These are phyloP conservation scores for Xylariaceae sp. DNA, from an alignment of 2,329 filamentous ascomycete species.

Conservation along the genomic window DNA sequence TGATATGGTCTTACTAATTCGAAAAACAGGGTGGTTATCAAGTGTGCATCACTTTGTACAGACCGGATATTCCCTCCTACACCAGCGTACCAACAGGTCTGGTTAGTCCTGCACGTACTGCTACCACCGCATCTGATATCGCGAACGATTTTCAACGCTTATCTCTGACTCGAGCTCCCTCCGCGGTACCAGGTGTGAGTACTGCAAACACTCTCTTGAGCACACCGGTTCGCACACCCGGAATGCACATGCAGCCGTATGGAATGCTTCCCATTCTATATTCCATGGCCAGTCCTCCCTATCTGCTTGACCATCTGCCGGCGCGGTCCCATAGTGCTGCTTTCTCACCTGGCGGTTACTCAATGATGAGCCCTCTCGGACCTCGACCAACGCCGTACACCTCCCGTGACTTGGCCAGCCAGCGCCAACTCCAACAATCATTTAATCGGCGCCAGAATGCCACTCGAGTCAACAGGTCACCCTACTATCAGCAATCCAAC, in stretches of 20 bases:
- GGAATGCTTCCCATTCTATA: slow-evolving; percentile 39
- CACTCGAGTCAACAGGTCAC: slow-evolving; percentile 43
- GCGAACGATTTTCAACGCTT: slow-evolving; percentile 27
- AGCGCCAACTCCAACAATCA: slow-evolving; percentile 33
- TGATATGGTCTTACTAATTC: slow-evolving; percentile 6
- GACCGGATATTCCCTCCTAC: slow-evolving; percentile 28
- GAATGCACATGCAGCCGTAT: slow-evolving; percentile 31
- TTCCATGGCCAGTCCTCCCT: slow-evolving; percentile 28
- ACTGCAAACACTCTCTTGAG: slow-evolving; percentile 23
- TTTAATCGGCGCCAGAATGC: slow-evolving; percentile 50
- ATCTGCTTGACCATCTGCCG: slow-evolving; percentile 35
- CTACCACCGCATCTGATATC: slow-evolving; percentile 23
- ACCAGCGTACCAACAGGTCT: slow-evolving; percentile 15
- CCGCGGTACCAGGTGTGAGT: slow-evolving; percentile 18
- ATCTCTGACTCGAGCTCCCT: slow-evolving; percentile 26
- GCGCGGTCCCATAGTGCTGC: slow-evolving; percentile 28
- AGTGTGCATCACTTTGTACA: slow-evolving; percentile 28
- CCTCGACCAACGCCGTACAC: slow-evolving; percentile 22
- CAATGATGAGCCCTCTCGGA: slow-evolving; percentile 25
- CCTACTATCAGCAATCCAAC: slow-evolving; percentile 46
- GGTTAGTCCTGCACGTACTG: slow-evolving; percentile 21
- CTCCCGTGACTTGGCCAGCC: slow-evolving; percentile 39
- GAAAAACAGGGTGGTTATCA: slow-evolving; percentile 25
- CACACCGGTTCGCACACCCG: slow-evolving; percentile 23
- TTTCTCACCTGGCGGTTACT: slow-evolving; percentile 28